phyloP scores from a whole-genome alignment of 805 yeast genomes.

The Phaffomyces opuntiae region DNA sequence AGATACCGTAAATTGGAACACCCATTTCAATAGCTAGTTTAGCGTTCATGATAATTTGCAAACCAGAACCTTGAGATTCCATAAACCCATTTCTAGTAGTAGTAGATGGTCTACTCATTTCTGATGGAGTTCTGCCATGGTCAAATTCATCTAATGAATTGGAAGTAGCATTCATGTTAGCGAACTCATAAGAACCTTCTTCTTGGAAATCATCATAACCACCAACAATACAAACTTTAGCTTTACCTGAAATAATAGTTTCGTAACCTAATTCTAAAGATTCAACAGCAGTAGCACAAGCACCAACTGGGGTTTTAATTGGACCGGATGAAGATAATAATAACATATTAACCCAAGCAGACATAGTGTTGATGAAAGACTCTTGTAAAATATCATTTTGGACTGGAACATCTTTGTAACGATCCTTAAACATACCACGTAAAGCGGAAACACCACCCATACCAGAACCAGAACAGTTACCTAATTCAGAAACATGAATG shows the following conservation, averaged over 20 bases:
- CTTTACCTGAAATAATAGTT: constrained; percentile 87
- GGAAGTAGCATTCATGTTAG: constrained; percentile 97
- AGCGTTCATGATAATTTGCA: constrained; percentile 93
- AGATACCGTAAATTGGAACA: constrained; percentile 95
- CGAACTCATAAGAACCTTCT: constrained; percentile 97
- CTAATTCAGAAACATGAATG: constrained; percentile 96
- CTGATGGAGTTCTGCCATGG: constrained; percentile 95
- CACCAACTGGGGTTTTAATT: constrained; percentile 98
- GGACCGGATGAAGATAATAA: constrained; percentile 97
- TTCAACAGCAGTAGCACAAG: constrained; percentile 98
- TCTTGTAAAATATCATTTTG: constrained; percentile 97
- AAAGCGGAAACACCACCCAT: constrained; percentile 99
- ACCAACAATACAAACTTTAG: constrained; percentile 95
- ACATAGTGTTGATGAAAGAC: constrained; percentile 97
- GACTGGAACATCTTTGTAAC: constrained; percentile 88
- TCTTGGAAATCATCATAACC: constrained; percentile 99
- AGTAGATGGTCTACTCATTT: constrained; percentile 98
- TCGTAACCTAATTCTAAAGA: constrained; percentile 95
- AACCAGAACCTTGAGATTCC: constrained; percentile 99
- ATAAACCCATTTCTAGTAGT: constrained; percentile 95
- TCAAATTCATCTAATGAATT: constrained; percentile 81
- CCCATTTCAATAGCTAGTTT: constrained; percentile 95
- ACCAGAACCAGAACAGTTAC: constrained; percentile 99
- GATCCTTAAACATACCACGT: constrained; percentile 95
- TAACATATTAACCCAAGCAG: constrained; percentile 99